Evolutionary conservation across 2,329 filamentous ascomycete species (phyloP).

Genomic region (Hypoxylon sp.): DNA sequence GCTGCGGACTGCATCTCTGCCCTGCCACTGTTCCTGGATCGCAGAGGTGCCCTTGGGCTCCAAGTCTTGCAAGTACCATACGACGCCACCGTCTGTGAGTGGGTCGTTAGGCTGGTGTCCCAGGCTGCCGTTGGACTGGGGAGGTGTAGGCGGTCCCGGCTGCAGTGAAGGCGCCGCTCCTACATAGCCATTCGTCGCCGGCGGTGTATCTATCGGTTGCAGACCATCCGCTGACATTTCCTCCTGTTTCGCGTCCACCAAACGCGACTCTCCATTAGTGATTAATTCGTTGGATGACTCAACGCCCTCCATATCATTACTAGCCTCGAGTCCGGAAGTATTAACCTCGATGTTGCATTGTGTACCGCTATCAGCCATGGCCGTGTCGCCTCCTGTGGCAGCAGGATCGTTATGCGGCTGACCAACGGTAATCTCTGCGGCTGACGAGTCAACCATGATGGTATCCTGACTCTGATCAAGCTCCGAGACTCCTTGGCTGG

Average conservation of each 20-base stretch:
- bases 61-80: conserved; percentile 88
- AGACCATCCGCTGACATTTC: conserved; percentile 42
- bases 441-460: conserved; percentile 60
- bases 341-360: conserved; percentile 57
- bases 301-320: conserved; percentile 41
- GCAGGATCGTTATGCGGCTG: conserved; percentile 41
- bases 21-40: conserved; percentile 76
- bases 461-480: conserved; percentile 55
- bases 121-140: conserved; percentile 68
- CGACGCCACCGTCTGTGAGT: conserved; percentile 76
- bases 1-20: conserved; percentile 69
- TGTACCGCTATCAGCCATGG: conserved; percentile 50
- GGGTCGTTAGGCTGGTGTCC: conserved; percentile 58
- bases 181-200: conserved; percentile 57
- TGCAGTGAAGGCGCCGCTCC: conserved; percentile 45
- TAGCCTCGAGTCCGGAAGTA: conserved; percentile 49
- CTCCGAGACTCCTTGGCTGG: conserved; percentile 48
- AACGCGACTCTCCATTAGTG: conserved; percentile 41
- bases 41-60: conserved; percentile 82
- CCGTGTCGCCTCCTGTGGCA: conserved; percentile 49
- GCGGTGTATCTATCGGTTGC: conserved; percentile 53
- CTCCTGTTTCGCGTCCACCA: conserved; percentile 40
- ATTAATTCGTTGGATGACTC: conserved; percentile 43
- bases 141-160: conserved; percentile 68
- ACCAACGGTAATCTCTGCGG: conserved; percentile 57